Evolutionary conservation across 148 eudicot genomes (phyloP).

Genomic region (Silene latifolia): DNA sequence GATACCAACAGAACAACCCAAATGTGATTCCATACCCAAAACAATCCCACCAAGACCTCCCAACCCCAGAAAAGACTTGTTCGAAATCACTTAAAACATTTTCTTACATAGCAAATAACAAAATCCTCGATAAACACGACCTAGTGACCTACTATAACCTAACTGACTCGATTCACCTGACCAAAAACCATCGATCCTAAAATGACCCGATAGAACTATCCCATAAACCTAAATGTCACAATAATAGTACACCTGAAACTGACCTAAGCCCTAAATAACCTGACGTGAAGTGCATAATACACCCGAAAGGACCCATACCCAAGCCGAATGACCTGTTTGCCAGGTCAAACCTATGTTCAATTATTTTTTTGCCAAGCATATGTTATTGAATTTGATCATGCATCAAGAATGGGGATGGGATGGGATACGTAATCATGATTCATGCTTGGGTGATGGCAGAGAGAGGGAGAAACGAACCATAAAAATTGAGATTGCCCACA

Average conservation of each 20-base stretch:
- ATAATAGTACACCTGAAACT: background rate
- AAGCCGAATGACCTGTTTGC: background rate
- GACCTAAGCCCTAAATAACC: background rate
- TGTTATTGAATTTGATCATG: conserved; percentile 1
- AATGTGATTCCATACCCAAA: no score
- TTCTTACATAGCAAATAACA: no score
- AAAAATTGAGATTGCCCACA: conserved; percentile 29
- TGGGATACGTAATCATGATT: background rate
- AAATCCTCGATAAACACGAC: background rate
- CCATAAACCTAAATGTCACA: background rate
- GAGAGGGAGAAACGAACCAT: conserved; percentile 26
- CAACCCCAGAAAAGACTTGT: no score
- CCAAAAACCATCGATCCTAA: background rate
- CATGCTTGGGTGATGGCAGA: background rate
- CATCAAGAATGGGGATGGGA: background rate
- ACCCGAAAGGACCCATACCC: background rate
- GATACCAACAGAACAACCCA: no score
- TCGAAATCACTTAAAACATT: no score
- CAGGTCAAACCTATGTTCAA: background rate
- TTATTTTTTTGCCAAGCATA: background rate
- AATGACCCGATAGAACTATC: background rate
- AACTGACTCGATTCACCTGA: background rate
- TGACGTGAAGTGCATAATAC: background rate
- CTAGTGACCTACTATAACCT: background rate
- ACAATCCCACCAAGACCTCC: no score